Evolutionary conservation across 495 filamentous ascomycete species (phyloP).

Genomic region (Elasticomyces elasticus): DNA sequence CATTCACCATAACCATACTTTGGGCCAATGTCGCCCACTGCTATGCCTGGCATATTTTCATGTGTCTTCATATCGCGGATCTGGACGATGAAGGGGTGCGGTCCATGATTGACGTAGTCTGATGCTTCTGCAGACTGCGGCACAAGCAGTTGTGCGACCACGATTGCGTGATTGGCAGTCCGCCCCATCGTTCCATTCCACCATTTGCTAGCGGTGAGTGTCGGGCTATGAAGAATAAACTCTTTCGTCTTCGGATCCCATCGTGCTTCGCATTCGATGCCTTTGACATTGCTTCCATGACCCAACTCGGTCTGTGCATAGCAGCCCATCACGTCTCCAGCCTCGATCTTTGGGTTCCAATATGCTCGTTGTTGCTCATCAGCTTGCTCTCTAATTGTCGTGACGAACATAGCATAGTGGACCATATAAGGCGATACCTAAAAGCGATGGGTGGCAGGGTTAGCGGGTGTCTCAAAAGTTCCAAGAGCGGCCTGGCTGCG

Average conservation of each 20-base stretch:
- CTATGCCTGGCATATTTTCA: conserved; percentile 35
- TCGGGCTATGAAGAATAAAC: conserved; percentile 40
- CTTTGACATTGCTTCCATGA: conserved; percentile 40
- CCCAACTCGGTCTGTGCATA: conserved; percentile 41
- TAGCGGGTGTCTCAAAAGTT: too few relatives aligned
- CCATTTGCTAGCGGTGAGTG: conserved; percentile 42
- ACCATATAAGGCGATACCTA: conserved; percentile 35
- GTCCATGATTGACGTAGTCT: conserved; percentile 34
- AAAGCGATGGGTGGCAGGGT: too few relatives aligned
- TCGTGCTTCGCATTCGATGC: conserved; percentile 38
- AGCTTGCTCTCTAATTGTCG: conserved; percentile 38
- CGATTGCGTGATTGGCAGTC: conserved; percentile 39
- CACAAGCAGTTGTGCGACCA: conserved; percentile 39
- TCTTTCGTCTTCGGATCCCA: conserved; percentile 36
- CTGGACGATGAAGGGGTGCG: conserved; percentile 42
- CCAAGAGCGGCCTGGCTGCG: too few relatives aligned
- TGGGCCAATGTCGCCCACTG: conserved; percentile 41
- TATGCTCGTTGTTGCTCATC: conserved; percentile 35
- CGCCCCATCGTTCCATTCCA: conserved; percentile 42
- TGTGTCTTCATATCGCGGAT: conserved; percentile 39
- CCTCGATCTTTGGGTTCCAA: conserved; percentile 39
- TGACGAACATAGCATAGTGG: conserved; percentile 31
- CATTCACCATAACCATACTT: conserved; percentile 43
- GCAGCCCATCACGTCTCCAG: conserved; percentile 37
- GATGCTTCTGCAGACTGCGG: conserved; percentile 21